These are phyloP conservation scores for Aspergillus caelatus DNA, from an alignment of 2,329 filamentous ascomycete genomes.

Conservation along the genomic window DNA sequence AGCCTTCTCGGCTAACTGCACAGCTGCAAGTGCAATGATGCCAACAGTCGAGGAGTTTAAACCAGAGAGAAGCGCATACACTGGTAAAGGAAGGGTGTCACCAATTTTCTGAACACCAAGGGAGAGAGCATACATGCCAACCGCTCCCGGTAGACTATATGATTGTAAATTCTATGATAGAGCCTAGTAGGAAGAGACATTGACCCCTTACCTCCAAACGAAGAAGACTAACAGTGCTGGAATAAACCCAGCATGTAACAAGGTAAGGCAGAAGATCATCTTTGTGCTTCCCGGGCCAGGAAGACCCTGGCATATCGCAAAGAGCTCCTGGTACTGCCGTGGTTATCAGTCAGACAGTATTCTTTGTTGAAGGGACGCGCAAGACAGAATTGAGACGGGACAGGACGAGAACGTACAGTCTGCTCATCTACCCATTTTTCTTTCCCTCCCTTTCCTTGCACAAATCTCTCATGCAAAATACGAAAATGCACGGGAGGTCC, in stretches of 20 bases:
- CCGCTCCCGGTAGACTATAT: constrained; percentile 65
- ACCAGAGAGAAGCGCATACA: constrained; percentile 71
- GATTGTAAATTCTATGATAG: no score
- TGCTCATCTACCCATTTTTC: constrained; percentile 70
- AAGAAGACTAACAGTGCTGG: constrained; percentile 63
- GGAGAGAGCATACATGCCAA: constrained; percentile 70
- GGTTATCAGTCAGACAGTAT: neutral
- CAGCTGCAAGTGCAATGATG: constrained; percentile 70
- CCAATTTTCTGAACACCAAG: constrained; percentile 65
- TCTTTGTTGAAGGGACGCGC: no score
- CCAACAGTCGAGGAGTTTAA: constrained; percentile 74
- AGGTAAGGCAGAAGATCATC: constrained; percentile 69
- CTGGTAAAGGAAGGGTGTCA: constrained; percentile 61
- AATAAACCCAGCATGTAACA: constrained; percentile 64
- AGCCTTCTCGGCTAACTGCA: constrained; percentile 68
- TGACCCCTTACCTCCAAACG: constrained; percentile 59
- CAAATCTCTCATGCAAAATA: constrained; percentile 66
- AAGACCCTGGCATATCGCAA: constrained; percentile 68
- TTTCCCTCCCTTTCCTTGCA: constrained; percentile 49
- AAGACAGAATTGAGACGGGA: neutral
- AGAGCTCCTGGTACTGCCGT: constrained; percentile 70
- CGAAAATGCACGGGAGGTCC: constrained; percentile 72
- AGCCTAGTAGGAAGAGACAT: no score
- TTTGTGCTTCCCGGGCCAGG: constrained; percentile 71
- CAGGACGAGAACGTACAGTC: constrained; percentile 49